A percentile compares a stretch with the other conserved stretches of the same genome.
These are phyloP conservation scores for Umbelopsis sp. DNA, from an alignment of 371 early-diverging fungal genomes.

Conservation along the genomic window DNA sequence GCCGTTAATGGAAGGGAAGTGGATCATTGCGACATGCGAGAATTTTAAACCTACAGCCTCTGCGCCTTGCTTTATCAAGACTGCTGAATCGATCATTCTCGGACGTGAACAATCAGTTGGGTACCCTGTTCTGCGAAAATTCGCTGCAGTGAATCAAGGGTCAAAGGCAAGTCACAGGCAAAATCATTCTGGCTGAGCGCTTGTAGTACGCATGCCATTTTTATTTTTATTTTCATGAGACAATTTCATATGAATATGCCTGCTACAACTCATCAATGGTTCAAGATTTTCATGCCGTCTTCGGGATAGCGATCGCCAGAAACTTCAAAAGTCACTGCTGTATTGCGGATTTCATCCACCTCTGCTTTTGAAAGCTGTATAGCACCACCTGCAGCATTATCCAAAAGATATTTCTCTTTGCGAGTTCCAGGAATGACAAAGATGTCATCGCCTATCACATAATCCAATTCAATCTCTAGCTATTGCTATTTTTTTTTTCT, in stretches of 20 bases:
- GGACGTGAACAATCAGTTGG: neutral
- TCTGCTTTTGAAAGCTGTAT: conserved; percentile 52
- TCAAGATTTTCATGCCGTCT: too few relatives aligned
- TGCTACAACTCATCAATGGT: too few relatives aligned
- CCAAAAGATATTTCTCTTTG: conserved; percentile 52
- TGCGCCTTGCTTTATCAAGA: conserved; percentile 42
- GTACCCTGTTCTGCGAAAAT: neutral
- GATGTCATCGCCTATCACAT: conserved; percentile 26
- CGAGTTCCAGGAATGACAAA: conserved; percentile 62
- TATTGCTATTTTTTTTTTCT: too few relatives aligned
- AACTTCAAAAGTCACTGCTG: conserved; percentile 35
- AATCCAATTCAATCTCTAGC: too few relatives aligned
- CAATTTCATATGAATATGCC: too few relatives aligned
- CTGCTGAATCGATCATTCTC: conserved; percentile 19
- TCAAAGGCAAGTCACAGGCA: neutral
- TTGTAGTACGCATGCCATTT: neutral
- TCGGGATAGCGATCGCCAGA: conserved; percentile 39
- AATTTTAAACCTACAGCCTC: conserved; percentile 31
- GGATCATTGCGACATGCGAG: neutral
- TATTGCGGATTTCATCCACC: conserved; percentile 37
- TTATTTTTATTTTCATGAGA: neutral
- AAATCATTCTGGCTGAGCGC: too few relatives aligned
- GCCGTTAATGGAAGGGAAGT: neutral
- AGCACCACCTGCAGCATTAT: conserved; percentile 47
- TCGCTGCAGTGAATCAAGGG: neutral